Evolutionary conservation across 192 early-diverging fungal genomes (phyloP), one percentile per base, ranked within the genome.

Genomic region (Podila minutissima): DNA sequence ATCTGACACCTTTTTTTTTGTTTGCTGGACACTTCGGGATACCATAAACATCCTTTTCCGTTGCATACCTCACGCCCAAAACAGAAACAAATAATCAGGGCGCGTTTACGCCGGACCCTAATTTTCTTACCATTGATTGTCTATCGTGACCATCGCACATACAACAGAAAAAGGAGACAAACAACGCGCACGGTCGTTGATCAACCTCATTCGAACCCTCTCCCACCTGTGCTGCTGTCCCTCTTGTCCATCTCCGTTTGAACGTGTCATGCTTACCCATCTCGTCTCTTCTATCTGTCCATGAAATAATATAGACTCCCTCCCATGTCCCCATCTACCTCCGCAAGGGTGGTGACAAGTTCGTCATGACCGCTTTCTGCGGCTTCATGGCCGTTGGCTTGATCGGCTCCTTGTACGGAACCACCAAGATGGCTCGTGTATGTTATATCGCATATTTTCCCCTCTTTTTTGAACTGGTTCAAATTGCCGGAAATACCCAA

Each of bases 371-470:
- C 29, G 70, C 55, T 24, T 69, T 81, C 24, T 62, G 22, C 58
- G 53, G 66, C 33, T 26, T 81, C 26, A 57, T 81, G 24, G 49
- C 61, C 37, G 59, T 81, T 46, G 77, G 77, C 50, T 46, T 81
- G 24, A 20, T 37, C 24, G 77, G 77, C 20, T 59, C 64, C 77
- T 61, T 81, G 46, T 81, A 73, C 61, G 77, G 77, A 38, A 57
- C 77, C 55, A 69, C 71, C 71, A 81, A 81, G 77, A 81, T 81
- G 77, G 77, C 71, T 53, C 59, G 77, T 31, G 77, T 81, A 81
- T 69, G 77, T 61, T 5, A 24, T 12, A 20, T 26, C 24, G 15
- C 11, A 13, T 46, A 22, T 28, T 22, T n/a, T 12, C 0, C n/a
- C 35, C 20, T 11, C 6, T 66, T 53, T 33, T 33, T 55, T 13